Conservation (phyloP, 495 filamentous ascomycete species). For the Penicillium bialowiezense region DNA sequence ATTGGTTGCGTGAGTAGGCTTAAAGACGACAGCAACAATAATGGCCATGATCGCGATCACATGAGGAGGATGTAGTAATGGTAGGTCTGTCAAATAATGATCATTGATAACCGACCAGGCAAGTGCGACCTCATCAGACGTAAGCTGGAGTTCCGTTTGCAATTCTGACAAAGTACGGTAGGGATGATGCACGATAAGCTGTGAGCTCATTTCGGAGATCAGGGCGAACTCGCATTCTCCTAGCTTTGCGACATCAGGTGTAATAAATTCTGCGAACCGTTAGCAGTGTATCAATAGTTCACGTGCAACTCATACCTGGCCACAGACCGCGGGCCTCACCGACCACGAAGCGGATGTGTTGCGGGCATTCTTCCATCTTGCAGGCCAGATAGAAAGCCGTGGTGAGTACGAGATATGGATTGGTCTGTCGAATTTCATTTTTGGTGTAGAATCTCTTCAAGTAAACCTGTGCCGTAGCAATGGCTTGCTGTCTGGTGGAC, state of each 20-base stretch:
- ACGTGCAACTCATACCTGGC: conserved; percentile 57
- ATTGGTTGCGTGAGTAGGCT: conserved; percentile 46
- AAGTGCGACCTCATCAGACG: conserved; percentile 71
- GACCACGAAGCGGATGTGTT: conserved; percentile 88
- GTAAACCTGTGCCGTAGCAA: conserved; percentile 94
- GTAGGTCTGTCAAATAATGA: conserved; percentile 91
- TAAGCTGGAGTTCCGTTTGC: conserved; percentile 65
- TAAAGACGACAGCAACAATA: conserved; percentile 77
- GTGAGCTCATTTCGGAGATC: conserved; percentile 92
- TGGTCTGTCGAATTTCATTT: conserved; percentile 87
- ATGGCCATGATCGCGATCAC: conserved; percentile 89
- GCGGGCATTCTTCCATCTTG: conserved; percentile 98
- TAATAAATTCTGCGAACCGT: conserved; percentile 63
- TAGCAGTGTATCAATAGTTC: conserved; percentile 1
- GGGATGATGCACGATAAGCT: conserved; percentile 95
- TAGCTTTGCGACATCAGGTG: conserved; percentile 77
- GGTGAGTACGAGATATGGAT: conserved; percentile 86
- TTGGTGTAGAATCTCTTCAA: conserved; percentile 90
- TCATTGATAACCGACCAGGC: conserved; percentile 93
- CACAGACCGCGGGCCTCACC: conserved; percentile 83
- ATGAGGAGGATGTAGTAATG: conserved; percentile 84
- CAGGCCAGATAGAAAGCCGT: conserved; percentile 94
- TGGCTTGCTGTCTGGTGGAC: conserved; percentile 78
- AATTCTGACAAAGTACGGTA: conserved; percentile 83
- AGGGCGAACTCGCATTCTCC: conserved; percentile 96